Evolutionary conservation across 306 rosid species (phyloP).

Genomic region (Corylus heterophylla): DNA sequence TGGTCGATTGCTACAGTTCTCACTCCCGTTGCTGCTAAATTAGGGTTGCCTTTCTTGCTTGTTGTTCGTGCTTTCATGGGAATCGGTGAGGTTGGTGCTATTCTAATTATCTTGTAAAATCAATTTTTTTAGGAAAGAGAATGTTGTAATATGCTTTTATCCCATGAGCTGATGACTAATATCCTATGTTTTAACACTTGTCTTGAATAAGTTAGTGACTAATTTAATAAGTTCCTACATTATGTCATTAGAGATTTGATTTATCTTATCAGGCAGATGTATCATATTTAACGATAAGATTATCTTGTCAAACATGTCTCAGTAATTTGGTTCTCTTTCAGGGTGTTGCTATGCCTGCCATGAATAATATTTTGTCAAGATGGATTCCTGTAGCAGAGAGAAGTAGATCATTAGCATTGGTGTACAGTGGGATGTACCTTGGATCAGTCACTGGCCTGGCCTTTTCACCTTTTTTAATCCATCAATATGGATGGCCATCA

Average conservation of each 20-base stretch:
- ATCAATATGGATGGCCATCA: conserved; percentile 96
- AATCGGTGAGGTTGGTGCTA: conserved; percentile 80
- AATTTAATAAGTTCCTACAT: conserved; percentile 4
- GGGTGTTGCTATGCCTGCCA: conserved; percentile 99
- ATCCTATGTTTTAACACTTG: not conserved
- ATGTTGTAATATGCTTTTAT: not conserved
- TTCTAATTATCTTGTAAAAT: conserved; percentile 9
- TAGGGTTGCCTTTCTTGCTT: conserved; percentile 88
- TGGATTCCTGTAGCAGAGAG: conserved; percentile 99
- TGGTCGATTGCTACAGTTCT: conserved; percentile 86
- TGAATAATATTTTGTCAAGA: conserved; percentile 93
- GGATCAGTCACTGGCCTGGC: conserved; percentile 98
- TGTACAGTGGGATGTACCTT: conserved; percentile 99
- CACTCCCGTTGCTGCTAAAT: conserved; percentile 94
- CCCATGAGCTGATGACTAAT: not conserved
- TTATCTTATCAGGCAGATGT: not conserved
- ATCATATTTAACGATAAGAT: conserved; percentile 1
- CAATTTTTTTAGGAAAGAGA: not conserved
- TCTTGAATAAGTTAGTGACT: not conserved
- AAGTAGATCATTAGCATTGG: conserved; percentile 89
- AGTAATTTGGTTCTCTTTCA: conserved; percentile 39
- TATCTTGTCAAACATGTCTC: conserved; percentile 6
- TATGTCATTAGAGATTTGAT: conserved; percentile 22
- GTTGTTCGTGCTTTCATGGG: conserved; percentile 97
- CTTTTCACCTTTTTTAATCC: conserved; percentile 89